Conservation (phyloP, 1,284 basidiomycete genomes). For the Volvariella surrecta region DNA sequence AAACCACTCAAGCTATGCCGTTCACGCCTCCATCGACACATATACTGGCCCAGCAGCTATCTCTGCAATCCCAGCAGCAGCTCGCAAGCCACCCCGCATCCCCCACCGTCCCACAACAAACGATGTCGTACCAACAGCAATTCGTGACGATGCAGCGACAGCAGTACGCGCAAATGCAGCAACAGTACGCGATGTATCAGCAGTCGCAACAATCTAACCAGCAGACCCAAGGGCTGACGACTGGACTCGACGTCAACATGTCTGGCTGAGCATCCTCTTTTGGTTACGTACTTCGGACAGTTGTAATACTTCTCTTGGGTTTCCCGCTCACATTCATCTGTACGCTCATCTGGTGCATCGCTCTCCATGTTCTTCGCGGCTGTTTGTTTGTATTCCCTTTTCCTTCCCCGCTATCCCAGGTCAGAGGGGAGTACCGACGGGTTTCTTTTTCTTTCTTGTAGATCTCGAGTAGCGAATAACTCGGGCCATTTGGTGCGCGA, state of each 20-base stretch:
- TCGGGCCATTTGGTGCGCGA: background rate
- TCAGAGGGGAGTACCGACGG: too few relatives aligned
- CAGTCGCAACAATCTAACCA: background rate
- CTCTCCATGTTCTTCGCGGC: background rate
- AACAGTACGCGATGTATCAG: background rate
- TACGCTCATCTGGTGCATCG: background rate
- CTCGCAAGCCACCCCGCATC: background rate
- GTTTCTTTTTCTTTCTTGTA: background rate
- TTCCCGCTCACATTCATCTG: background rate
- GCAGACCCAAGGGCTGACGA: background rate
- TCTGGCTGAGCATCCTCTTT: background rate
- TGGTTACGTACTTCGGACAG: background rate
- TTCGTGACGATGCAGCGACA: background rate
- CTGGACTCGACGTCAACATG: background rate
- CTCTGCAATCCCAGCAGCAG: constrained; percentile 1
- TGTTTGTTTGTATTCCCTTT: too few relatives aligned
- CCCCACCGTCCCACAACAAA: background rate
- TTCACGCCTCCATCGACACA: constrained; percentile 7
- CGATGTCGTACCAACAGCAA: background rate
- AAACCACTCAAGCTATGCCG: constrained; percentile 9
- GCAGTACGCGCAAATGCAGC: background rate
- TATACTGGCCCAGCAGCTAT: background rate
- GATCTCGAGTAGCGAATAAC: background rate
- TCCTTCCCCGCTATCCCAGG: too few relatives aligned
- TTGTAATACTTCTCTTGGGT: background rate